A percentile compares a stretch with the other conserved stretches of the same genome.
phyloP scores from a whole-genome alignment of 805 yeast species.

The Candida nitratophila region DNA sequence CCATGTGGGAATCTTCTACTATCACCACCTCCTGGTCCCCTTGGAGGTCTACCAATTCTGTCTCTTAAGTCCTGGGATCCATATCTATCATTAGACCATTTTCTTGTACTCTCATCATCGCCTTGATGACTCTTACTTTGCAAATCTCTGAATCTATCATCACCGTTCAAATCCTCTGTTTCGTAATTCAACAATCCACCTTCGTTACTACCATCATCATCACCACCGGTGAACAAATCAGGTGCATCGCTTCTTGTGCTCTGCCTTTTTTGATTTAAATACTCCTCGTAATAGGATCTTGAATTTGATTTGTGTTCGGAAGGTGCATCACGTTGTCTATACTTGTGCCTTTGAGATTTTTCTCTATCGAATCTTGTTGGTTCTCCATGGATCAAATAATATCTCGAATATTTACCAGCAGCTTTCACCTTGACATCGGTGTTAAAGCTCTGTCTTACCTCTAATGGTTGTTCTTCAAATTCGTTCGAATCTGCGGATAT shows the following conservation, averaged over 20 bases:
- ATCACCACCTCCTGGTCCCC: constrained; percentile 5
- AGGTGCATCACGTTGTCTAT: background rate
- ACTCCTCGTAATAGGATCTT: constrained; percentile 7
- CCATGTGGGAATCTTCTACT: constrained; percentile 5
- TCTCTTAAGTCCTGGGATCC: constrained; percentile 2
- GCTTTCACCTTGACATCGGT: constrained; percentile 52
- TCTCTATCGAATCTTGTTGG: constrained; percentile 30
- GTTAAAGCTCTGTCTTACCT: constrained; percentile 38
- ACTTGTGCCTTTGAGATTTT: constrained; percentile 4
- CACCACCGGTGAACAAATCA: constrained; percentile 28
- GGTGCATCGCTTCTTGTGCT: constrained; percentile 2
- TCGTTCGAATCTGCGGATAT: no score
- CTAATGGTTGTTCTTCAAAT: constrained; percentile 1
- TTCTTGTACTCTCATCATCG: background rate
- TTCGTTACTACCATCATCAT: constrained; percentile 26
- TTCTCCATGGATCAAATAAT: constrained; percentile 65
- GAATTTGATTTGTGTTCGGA: background rate
- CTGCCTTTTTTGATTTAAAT: constrained; percentile 3
- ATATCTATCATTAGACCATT: background rate
- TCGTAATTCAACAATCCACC: constrained; percentile 31
- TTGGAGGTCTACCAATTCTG: background rate
- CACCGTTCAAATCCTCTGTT: constrained; percentile 19
- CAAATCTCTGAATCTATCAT: constrained; percentile 3
- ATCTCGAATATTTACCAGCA: constrained; percentile 52
- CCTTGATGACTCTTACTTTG: background rate